Base-by-base conservation (phyloP, 495 filamentous ascomycete genomes). In the Lasiosphaeris hirsuta region DNA sequence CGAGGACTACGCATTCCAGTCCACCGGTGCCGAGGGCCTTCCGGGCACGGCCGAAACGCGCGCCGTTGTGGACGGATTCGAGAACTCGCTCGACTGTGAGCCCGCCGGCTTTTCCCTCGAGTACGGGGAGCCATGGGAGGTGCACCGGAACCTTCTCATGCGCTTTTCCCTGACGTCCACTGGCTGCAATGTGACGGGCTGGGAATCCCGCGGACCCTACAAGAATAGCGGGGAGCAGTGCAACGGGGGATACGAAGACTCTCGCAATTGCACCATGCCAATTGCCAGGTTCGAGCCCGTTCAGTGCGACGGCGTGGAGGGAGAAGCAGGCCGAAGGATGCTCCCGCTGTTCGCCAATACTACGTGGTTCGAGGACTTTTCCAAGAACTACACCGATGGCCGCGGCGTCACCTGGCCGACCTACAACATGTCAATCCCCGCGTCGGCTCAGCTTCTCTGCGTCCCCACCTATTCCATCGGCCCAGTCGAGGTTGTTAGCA, bases 371-470 rank as follows among this genome's bases (percentile, higher is more conserved):
- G 15, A 14, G 1, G 56, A 58, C 37, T 17, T 7, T 9, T 35
- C 46, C 14, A 30, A 23, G 13, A 51, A 44, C 19, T 57, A 36
- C 48, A 14, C n/a, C n/a, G n/a, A n/a, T n/a, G n/a, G n/a, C n/a
- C n/a, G n/a, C n/a, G n/a, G n/a, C n/a, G n/a, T n/a, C n/a, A n/a
- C n/a, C n/a, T 14, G 13, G 15, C 47, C 14, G 39, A 18, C 11
- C 9, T 52, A 17, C 47, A 52, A 8, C 34, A 49, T n/a, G n/a
- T n/a, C n/a, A n/a, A n/a, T n/a, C n/a, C n/a, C n/a, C n/a, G n/a
- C n/a, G 4, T 59, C 57, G 7, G 7, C 40, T n/a, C 57, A 59
- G 23, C 13, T 59, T 18, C 42, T 59, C 17, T 59, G 57, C 35
- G 9, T 36, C 35, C 57, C 57, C 4, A 54, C 6, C 4, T 54